A percentile compares a stretch with the other conserved stretches of the same genome.
These are phyloP conservation scores for Rhizophagus prolifer DNA, from an alignment of 192 early-diverging fungal genomes.

Conservation along the genomic window DNA sequence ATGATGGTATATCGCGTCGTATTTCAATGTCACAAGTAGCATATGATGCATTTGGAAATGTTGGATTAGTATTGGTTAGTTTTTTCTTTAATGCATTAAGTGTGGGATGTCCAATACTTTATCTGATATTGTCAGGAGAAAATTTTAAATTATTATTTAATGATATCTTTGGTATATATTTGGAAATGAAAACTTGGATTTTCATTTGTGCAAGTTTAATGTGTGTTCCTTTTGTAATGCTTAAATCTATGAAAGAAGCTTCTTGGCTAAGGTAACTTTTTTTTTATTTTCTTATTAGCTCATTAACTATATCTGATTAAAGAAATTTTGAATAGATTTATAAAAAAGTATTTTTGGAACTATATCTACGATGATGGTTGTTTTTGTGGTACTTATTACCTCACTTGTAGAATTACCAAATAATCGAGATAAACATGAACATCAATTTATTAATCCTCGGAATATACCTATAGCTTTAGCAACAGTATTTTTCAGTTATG, in stretches of 20 bases:
- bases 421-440: conserved; percentile 36
- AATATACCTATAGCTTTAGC: conserved; percentile 63
- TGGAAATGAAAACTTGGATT: conserved; percentile 54
- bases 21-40: conserved; percentile 26
- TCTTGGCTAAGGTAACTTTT: conserved; percentile 45
- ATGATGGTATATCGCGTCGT: conserved; percentile 30
- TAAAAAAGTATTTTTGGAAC: conserved; percentile 58
- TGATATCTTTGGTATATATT: conserved; percentile 39
- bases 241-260: conserved; percentile 70
- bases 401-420: conserved; percentile 49
- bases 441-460: conserved; percentile 43
- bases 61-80: conserved; percentile 49
- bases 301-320: not conserved
- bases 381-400: conserved; percentile 55
- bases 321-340: not conserved
- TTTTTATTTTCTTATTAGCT: not conserved
- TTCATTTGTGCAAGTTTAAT: conserved; percentile 53
- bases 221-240: conserved; percentile 60
- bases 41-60: conserved; percentile 45
- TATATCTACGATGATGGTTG: conserved; percentile 59
- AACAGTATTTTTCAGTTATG: conserved; percentile 66
- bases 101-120: conserved; percentile 55
- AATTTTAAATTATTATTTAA: conserved; percentile 56
- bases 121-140: conserved; percentile 62
- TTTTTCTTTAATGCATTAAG: conserved; percentile 56